Percentiles rank a stretch among this genome's conserved stretches.
phyloP scores from a whole-genome alignment of 257 asterid genomes.

The Solanum gandarillasii region DNA sequence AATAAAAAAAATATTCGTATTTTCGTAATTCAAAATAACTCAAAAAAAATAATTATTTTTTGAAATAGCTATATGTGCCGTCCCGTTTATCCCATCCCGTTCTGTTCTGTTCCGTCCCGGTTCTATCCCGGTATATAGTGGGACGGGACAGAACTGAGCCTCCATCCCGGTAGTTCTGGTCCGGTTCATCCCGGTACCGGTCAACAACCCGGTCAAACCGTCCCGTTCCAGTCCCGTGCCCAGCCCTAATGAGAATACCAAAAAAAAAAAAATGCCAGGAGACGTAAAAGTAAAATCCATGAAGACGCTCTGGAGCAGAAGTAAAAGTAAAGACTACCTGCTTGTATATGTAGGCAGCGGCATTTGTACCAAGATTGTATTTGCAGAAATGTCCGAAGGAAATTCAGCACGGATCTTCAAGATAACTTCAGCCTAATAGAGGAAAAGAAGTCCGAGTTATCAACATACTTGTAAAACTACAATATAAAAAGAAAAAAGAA shows the following conservation, averaged over 20 bases:
- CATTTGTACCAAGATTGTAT: conserved; percentile 85
- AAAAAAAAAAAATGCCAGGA: background rate
- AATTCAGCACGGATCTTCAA: conserved; percentile 93
- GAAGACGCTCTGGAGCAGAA: background rate
- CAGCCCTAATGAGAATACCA: background rate
- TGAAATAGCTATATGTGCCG: too few species aligned
- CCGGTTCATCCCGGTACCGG: too few species aligned
- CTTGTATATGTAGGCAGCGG: conserved; percentile 87
- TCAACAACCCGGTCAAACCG: too few species aligned
- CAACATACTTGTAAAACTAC: conserved; percentile 6
- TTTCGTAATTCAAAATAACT: too few species aligned
- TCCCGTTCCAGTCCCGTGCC: too few species aligned
- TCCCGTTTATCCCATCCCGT: too few species aligned
- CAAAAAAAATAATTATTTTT: too few species aligned
- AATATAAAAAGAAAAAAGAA: background rate
- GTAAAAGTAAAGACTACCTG: conserved; percentile 34
- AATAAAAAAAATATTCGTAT: too few species aligned
- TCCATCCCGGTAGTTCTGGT: too few species aligned
- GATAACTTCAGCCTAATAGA: conserved; percentile 83
- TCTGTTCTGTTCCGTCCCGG: too few species aligned
- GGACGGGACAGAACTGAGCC: too few species aligned
- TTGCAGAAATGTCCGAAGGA: conserved; percentile 76
- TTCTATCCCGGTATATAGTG: too few species aligned
- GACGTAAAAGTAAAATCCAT: background rate
- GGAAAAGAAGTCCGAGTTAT: conserved; percentile 10